These are phyloP conservation scores for Sarocladium strictum DNA, from an alignment of 2,329 filamentous ascomycete species.

Conservation along the genomic window DNA sequence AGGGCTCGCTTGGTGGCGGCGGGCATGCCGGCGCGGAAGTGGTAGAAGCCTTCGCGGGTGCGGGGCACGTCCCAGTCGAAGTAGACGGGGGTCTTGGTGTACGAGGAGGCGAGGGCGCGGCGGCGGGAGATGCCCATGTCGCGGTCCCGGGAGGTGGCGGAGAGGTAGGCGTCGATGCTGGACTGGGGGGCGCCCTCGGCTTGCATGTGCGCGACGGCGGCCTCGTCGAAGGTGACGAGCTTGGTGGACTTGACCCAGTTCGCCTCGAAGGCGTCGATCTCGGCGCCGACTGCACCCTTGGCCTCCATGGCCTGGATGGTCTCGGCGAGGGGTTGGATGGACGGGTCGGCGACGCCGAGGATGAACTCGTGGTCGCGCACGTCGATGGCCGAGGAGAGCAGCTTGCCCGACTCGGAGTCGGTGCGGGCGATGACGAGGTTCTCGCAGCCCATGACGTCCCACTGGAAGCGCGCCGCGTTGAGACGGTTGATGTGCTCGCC, in stretches of 20 bases:
- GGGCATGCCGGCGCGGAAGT: conserved; percentile 76
- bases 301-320: conserved; percentile 86
- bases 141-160: conserved; percentile 54
- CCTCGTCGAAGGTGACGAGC: conserved; percentile 88
- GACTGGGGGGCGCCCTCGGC: conserved; percentile 56
- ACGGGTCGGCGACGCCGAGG: conserved; percentile 69
- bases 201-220: conserved; percentile 68
- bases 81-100: conserved; percentile 62
- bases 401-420: conserved; percentile 87
- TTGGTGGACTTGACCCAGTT: conserved; percentile 82
- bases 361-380: conserved; percentile 97
- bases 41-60: conserved; percentile 90
- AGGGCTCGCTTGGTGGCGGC: conserved; percentile 91
- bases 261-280: conserved; percentile 83
- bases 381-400: conserved; percentile 87
- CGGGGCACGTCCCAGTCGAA: conserved; percentile 92
- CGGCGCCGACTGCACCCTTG: conserved; percentile 65
- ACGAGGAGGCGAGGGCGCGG: conserved; percentile 62
- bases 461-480: conserved; percentile 88
- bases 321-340: conserved; percentile 78
- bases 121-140: conserved; percentile 76
- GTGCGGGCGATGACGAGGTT: conserved; percentile 93
- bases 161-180: conserved; percentile 63
- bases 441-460: conserved; percentile 96
- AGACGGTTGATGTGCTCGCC: conserved; percentile 96